Base-by-base conservation (phyloP, 768 basidiomycete species). In the Crassisporium funariophilum region DNA sequence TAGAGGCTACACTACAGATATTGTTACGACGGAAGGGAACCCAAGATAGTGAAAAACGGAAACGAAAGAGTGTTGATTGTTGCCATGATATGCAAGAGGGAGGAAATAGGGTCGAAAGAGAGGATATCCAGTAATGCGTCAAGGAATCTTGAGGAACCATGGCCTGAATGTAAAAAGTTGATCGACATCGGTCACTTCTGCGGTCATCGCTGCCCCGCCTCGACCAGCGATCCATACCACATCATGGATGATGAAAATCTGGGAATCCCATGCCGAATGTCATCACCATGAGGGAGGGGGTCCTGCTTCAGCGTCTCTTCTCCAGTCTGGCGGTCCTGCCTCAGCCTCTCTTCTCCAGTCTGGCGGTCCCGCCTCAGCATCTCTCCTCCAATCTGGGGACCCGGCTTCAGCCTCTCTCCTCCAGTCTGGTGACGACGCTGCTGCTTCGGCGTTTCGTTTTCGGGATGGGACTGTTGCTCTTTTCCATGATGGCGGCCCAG, bases 311-410 rank as follows among this genome's bases (percentile, higher is more conserved):
- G 31, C 12, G 12, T 33, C 31, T 11, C 31, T 11, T 33, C 31
- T 33, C 31, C 31, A 33, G 16, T 15, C 31, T 5, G 25, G 11
- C 35, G 8, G 12, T 33, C 19, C 34, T 5, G 55, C 41, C 25
- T 52, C 58, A 17, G 55, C 37, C n/a, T 53, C 55, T 11, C 59
- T 53, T 35, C 41, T 54, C 59, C 55, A 58, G 12, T 38, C 27
- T 9, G 53, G 50, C 13, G 39, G 27, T n/a, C n/a, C n/a, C n/a
- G n/a, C n/a, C n/a, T n/a, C n/a, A n/a, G n/a, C n/a, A n/a, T n/a
- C n/a, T n/a, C n/a, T n/a, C n/a, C n/a, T n/a, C n/a, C n/a, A n/a
- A n/a, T n/a, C n/a, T 10, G 27, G 35, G 24, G 25, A 21, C 3
- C 15, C 33, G 11, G 56, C 47, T 39, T 55, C 51, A 3, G 54